Evolutionary conservation across 1,284 basidiomycete species (phyloP), one percentile per base, ranked within the genome.

Genomic region (Meira miltonrushii): DNA sequence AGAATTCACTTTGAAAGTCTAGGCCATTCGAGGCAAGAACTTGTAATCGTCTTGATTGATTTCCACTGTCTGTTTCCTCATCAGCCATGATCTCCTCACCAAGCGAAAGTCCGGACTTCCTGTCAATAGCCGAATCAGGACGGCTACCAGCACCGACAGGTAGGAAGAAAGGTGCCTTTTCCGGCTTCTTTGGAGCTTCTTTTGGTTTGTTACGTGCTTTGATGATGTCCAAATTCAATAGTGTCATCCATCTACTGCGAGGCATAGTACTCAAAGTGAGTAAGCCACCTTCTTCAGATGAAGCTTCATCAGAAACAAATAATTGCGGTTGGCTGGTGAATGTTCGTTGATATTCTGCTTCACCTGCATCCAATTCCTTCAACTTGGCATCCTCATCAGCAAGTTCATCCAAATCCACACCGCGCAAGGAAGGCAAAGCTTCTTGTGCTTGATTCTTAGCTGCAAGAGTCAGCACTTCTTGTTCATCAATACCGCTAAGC

Each of bases 161-260:
- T 15, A 99, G 81, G 83, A 98, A 99, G 83, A 99, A 99, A 0
- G 95, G 95, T 1, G 92, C 94, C 7, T 57, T 55, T 33, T 66
- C 60, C 2, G 92, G 91, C 40, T 88, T 89, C 80, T 97, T 96
- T 2, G 92, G 92, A 0, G 92, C 84, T 67, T 96, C 92, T 79
- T 89, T 93, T 8, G 95, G 93, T 82, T 94, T 95, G 79, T 98
- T 97, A 50, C 83, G 61, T 71, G 88, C 88, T 80, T 91, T 89
- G 71, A 98, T 97, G 39, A 92, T 87, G 69, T 98, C 95, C 39
- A 99, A 83, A 75, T 97, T 96, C 59, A 99, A 83, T 19, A 99
- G 81, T 0, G 95, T 94, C 79, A 95, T 90, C 95, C 95, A 99
- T 68, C 90, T 83, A 12, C 92, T 87, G 41, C 93, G 87, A 15